These are phyloP conservation scores for Lachnellula occidentalis DNA, from an alignment of 2,329 filamentous ascomycete species.

Conservation along the genomic window DNA sequence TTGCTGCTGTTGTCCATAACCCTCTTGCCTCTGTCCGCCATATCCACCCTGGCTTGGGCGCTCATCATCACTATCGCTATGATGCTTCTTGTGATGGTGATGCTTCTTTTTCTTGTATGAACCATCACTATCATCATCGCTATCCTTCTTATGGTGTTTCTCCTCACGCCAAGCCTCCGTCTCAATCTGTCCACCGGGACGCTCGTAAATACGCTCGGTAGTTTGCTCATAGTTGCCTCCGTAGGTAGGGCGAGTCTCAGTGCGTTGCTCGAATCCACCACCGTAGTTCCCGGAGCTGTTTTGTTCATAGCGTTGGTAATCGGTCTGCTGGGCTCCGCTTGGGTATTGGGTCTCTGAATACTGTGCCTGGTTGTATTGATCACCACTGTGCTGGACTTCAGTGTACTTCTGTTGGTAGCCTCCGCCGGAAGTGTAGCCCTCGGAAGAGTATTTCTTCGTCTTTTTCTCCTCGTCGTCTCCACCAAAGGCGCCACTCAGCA, in stretches of 20 bases:
- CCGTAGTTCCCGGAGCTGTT: constrained; percentile 35
- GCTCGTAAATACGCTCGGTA: constrained; percentile 46
- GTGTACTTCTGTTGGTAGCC: constrained; percentile 56
- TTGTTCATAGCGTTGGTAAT: constrained; percentile 57
- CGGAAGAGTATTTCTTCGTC: constrained; percentile 47
- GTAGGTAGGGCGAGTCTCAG: constrained; percentile 46
- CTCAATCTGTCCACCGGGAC: constrained; percentile 31
- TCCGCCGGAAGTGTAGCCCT: constrained; percentile 52
- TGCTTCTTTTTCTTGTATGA: constrained; percentile 26
- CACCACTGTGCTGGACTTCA: constrained; percentile 51
- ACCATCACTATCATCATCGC: constrained; percentile 24
- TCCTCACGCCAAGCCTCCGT: constrained; percentile 19
- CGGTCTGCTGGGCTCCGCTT: constrained; percentile 50
- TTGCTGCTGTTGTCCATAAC: constrained; percentile 10
- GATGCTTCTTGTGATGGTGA: constrained; percentile 26
- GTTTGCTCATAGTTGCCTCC: constrained; percentile 54
- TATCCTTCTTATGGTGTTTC: constrained; percentile 17
- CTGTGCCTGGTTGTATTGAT: constrained; percentile 27
- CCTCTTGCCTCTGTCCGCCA: constrained; percentile 7
- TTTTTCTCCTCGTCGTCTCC: constrained; percentile 36
- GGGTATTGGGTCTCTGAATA: constrained; percentile 50
- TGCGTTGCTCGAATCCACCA: constrained; percentile 54
- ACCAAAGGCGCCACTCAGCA: constrained; percentile 58
- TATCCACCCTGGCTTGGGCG: constrained; percentile 7
- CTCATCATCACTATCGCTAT: constrained; percentile 21